Percentiles rank a stretch among this genome's conserved stretches.
Conservation (phyloP, 176 grass and related monocot species). For the Hordeum vulgare region DNA sequence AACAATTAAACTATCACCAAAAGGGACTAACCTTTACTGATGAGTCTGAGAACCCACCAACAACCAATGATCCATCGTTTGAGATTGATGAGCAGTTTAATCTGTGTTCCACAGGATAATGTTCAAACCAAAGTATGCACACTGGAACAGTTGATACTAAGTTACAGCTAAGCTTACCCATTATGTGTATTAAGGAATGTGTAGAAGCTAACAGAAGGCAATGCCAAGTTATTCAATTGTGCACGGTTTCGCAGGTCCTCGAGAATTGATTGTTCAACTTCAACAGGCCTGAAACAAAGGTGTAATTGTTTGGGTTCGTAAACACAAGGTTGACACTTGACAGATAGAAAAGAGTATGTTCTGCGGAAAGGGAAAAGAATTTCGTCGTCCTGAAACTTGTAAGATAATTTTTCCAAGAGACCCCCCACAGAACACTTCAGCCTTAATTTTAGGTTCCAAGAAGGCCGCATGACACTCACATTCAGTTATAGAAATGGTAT, state of each 20-base stretch:
- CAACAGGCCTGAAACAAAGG: slow-evolving; percentile 66
- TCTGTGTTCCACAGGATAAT: slow-evolving; percentile 35
- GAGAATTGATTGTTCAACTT: slow-evolving; percentile 80
- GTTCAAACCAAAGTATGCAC: background rate
- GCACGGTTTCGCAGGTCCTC: slow-evolving; percentile 79
- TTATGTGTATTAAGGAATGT: slow-evolving; percentile 95
- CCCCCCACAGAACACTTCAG: background rate
- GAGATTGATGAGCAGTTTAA: slow-evolving; percentile 96
- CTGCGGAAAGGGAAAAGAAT: background rate
- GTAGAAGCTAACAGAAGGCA: slow-evolving; percentile 98
- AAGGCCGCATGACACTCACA: background rate
- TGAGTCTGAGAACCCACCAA: slow-evolving; percentile 98
- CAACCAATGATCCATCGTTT: slow-evolving; percentile 90
- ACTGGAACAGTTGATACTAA: slow-evolving; percentile 3
- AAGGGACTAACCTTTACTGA: slow-evolving; percentile 74
- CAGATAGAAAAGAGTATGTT: background rate
- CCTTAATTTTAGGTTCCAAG: background rate
- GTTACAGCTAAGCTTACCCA: slow-evolving; percentile 51
- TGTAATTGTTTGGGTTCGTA: background rate
- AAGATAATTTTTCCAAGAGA: background rate
- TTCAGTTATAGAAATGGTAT: background rate
- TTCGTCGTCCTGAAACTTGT: background rate
- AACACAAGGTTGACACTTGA: slow-evolving; percentile 20
- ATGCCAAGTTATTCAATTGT: slow-evolving; percentile 67
- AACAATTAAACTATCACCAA: background rate